These are phyloP conservation scores for Coniochaeta sp. DNA, from an alignment of 2,329 filamentous ascomycete species.

Conservation along the genomic window DNA sequence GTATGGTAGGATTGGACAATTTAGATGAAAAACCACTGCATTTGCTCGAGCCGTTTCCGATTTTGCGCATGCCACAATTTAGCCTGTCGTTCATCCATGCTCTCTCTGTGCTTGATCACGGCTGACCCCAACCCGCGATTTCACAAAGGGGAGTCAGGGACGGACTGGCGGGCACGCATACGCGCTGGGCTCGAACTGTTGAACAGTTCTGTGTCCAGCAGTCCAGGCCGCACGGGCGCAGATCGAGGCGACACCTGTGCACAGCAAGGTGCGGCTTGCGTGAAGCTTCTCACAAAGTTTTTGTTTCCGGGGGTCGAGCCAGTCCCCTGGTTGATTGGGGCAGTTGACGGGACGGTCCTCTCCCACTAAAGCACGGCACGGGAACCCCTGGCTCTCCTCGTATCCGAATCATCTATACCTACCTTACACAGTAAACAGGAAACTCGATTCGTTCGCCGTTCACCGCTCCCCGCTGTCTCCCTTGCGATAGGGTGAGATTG, in stretches of 20 bases:
- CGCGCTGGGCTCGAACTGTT: background rate
- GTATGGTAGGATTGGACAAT: background rate
- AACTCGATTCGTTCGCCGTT: background rate
- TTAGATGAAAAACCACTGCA: background rate
- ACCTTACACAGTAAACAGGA: background rate
- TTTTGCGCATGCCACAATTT: background rate
- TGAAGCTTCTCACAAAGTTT: background rate
- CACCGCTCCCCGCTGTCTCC: background rate
- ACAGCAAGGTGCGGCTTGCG: background rate
- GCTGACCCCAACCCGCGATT: background rate
- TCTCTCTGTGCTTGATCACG: background rate
- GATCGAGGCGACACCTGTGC: background rate
- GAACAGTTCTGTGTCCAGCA: background rate
- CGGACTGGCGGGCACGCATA: background rate
- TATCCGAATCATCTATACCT: background rate
- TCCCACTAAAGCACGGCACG: conserved; percentile 4
- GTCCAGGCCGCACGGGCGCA: background rate
- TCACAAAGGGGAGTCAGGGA: background rate
- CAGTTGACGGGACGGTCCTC: conserved; percentile 11
- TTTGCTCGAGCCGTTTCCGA: background rate
- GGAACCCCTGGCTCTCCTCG: conserved; percentile 2
- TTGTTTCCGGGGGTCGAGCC: background rate
- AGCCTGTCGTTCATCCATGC: background rate
- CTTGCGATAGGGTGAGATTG: background rate
- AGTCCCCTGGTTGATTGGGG: conserved; percentile 2